Percentiles rank a stretch among this genome's conserved stretches.
Evolutionary conservation across 116 monocot species (phyloP).

Genomic region (Zostera marina): DNA sequence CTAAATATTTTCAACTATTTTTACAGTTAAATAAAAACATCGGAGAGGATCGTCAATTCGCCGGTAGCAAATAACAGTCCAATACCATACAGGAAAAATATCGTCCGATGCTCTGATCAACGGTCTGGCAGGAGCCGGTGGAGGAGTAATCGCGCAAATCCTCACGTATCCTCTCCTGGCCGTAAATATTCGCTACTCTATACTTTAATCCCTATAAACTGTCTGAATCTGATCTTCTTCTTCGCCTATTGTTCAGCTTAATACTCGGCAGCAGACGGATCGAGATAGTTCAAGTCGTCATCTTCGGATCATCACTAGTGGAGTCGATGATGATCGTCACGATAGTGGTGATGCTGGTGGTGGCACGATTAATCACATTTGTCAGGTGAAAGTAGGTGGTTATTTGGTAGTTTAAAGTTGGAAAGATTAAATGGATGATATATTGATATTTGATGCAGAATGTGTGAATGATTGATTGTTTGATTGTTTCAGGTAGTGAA

Average conservation of each 20-base stretch:
- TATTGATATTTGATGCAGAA: too few species aligned
- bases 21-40: too few species aligned
- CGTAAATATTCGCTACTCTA: slow-evolving; percentile 14
- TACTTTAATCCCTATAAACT: not conserved
- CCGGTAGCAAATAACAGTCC: too few species aligned
- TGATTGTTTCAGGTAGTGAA: slow-evolving; percentile 44
- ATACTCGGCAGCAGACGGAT: slow-evolving; percentile 91
- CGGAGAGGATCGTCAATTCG: too few species aligned
- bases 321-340: slow-evolving; percentile 5
- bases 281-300: slow-evolving; percentile 27
- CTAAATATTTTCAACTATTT: too few species aligned
- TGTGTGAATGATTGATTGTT: not conserved
- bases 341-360: not conserved
- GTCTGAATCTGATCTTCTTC: not conserved
- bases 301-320: not conserved
- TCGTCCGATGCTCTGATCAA: slow-evolving; percentile 67
- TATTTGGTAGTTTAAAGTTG: too few species aligned
- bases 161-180: slow-evolving; percentile 89
- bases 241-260: slow-evolving; percentile 24
- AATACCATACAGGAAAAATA: not conserved
- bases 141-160: slow-evolving; percentile 86
- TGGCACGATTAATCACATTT: slow-evolving; percentile 47
- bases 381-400: slow-evolving; percentile 46
- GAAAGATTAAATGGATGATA: too few species aligned
- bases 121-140: slow-evolving; percentile 77